Evolutionary conservation across 176 grass and related monocot genomes (phyloP).

Genomic region (Hyparrhenia diplandra): DNA sequence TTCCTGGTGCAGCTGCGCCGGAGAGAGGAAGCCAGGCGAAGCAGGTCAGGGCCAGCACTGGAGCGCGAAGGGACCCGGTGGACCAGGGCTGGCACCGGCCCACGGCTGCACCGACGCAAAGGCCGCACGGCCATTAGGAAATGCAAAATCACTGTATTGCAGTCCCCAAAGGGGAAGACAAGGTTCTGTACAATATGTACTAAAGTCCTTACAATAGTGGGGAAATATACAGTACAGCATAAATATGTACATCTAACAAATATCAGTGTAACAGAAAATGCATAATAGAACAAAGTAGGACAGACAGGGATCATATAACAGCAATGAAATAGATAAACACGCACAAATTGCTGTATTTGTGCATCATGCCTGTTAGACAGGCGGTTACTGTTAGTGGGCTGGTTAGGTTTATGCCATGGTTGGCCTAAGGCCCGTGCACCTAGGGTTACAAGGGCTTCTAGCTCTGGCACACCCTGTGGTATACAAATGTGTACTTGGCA

Average conservation of each 20-base stretch:
- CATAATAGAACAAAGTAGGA: neutral
- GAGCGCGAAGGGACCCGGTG: no score
- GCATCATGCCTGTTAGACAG: neutral
- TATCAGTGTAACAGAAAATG: neutral
- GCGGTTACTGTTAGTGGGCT: neutral
- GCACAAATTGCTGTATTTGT: neutral
- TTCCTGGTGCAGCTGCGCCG: no score
- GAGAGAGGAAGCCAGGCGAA: no score
- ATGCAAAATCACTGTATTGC: neutral
- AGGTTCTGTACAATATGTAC: neutral
- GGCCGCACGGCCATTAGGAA: no score
- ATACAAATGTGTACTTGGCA: neutral
- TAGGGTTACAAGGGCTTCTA: neutral
- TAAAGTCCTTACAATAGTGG: neutral
- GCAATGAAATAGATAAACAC: neutral
- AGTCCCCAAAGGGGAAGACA: neutral
- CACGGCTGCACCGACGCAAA: no score
- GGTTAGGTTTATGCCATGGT: neutral
- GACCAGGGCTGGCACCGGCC: no score
- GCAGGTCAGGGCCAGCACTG: no score
- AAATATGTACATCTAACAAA: neutral
- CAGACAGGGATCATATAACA: neutral
- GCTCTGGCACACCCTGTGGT: neutral
- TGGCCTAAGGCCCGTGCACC: neutral
- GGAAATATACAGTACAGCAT: neutral